Evolutionary conservation across 2,329 filamentous ascomycete species (phyloP), one percentile per base, ranked within the genome.

Genomic region (Penicillium sp.): DNA sequence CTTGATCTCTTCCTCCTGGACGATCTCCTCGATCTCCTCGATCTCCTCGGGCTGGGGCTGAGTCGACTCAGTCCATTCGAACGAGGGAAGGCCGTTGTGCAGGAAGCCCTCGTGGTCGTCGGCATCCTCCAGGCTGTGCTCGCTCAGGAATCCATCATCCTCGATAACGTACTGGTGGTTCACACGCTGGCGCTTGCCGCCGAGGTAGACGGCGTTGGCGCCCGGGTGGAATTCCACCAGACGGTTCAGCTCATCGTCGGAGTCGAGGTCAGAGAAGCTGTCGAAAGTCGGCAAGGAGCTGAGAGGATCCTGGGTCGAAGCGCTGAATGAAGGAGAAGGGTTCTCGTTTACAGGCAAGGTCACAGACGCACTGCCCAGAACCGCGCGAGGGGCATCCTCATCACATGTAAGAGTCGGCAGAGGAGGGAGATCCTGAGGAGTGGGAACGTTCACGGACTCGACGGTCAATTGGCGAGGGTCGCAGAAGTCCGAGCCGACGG

Each of bases 401-500:
- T 79, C 74, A 37, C 75, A 76, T 64, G 86, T 83, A 67, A 89
- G 86, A 26, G 79, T 69, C 71, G 78, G 73, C 76, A 78, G 82
- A 63, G 85, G 83, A 24, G 89, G 84, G 68, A 92, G 89, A 68
- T 92, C 89, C 64, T 82, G 77, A 58, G 83, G 78, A 72, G 82
- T 76, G 56, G 74, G 68, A 26, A 73, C 68, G 58, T 78, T 78
- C 58, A 81, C 84, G 30, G 80, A 80, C 63, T 82, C 82, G 37
- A 97, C 91, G 22, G 91, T 96, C 66, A 97, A 82, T 75, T 96
- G 92, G 73, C 93, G 89, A 37, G 94, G 93, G 75, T 97, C 93
- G 79, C 94, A 97, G 77, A 95, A 96, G 79, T 92, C 89, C 69
- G 92, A 85, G 76, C 92, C 89, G 69, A 86, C 83, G 73, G 92